Evolutionary conservation across 2,329 filamentous ascomycete species (phyloP), one percentile per base, ranked within the genome.

Genomic region (Aureobasidium sp.): DNA sequence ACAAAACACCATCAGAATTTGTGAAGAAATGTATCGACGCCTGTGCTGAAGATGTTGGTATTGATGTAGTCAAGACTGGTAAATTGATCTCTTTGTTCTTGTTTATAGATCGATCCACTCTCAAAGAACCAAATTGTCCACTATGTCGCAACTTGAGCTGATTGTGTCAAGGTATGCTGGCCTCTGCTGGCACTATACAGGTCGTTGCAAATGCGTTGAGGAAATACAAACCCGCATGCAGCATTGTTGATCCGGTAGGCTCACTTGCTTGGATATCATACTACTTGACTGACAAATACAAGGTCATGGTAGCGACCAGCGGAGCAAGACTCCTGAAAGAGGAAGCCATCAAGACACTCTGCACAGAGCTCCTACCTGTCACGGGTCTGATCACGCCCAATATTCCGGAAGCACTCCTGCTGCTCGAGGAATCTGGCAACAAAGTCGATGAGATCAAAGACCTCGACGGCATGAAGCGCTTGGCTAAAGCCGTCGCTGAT

Each of bases 21-120:
- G 85, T 97, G 27, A 81, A 81, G 66, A 89, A 90, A 78, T 90
- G 96, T 75, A 91, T 97, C 64, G 87, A 93, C 76, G 88, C 89
- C 27, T 90, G 88, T 37, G 80, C 96, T 53, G 86, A 86, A 48
- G 94, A 97, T 76, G 84, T 97, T 64, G 89, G 88, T 3, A 87
- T 90, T 3, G 91, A 96, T 79, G 91, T 96, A 51, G 85, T 97
- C 67, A 97, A 97, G 77, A 92, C 90, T 52, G 93, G 91, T 95
- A 74, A 68, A 78, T 73, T 45, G 27, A 37, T 27, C n/a, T 60
- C 9, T 34, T 44, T 49, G n/a, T 49, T 41, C 2, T 37, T 42
- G 15, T 6, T 27, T 8, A 45, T 45, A 22, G 12, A 27, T 22
- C 8, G 6, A 27, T 14, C 22, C 14, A 27, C 42, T 25, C 22